phyloP scores from a whole-genome alignment of 768 basidiomycete species.

The Russula virescens region DNA sequence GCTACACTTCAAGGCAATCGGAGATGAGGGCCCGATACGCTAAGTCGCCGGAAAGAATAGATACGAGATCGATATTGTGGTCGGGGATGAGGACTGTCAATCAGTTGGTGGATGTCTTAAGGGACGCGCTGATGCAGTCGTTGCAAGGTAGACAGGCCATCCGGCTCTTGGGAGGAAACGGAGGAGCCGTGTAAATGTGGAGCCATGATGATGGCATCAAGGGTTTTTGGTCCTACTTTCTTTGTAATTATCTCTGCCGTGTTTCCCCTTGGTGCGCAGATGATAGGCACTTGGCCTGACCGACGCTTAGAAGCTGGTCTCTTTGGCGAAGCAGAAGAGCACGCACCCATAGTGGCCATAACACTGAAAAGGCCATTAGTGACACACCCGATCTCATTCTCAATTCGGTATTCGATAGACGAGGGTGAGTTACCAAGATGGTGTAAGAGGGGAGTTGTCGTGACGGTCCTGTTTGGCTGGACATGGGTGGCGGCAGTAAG shows the following conservation, averaged over 20 bases:
- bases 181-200: constrained; percentile 57
- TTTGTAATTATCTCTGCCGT: constrained; percentile 98
- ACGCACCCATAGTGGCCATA: constrained; percentile 75
- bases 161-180: constrained; percentile 73
- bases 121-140: constrained; percentile 60
- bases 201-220: constrained; percentile 73
- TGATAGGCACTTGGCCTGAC: constrained; percentile 86
- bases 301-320: background rate
- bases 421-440: constrained; percentile 86
- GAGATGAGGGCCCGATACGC: constrained; percentile 98
- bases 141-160: constrained; percentile 80
- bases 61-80: constrained; percentile 89
- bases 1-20: constrained; percentile 94
- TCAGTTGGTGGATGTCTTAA: background rate
- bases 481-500: constrained; percentile 46
- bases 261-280: constrained; percentile 90
- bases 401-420: constrained; percentile 85
- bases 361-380: constrained; percentile 89
- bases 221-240: constrained; percentile 86
- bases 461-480: constrained; percentile 32
- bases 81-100: constrained; percentile 83
- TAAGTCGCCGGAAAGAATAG: constrained; percentile 95
- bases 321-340: background rate
- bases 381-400: constrained; percentile 88
- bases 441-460: constrained; percentile 62